Conservation (phyloP, 352 stramenopile species). For the Globisporangium heterothallicum region DNA sequence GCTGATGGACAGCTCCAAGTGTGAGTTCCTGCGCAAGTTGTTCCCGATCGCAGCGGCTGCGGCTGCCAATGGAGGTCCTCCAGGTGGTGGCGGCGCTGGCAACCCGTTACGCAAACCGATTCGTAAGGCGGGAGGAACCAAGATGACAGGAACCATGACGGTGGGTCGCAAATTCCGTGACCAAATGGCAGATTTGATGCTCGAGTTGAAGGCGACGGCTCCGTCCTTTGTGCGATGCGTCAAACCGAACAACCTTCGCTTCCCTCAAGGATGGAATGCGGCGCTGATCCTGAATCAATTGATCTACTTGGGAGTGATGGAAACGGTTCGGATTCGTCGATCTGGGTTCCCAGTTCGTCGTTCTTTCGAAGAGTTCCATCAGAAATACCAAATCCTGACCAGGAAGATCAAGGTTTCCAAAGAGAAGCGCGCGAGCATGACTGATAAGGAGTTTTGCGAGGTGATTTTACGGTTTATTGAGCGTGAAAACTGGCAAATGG, state of each 20-base stretch:
- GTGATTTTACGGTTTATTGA: constrained; percentile 75
- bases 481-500: constrained; percentile 84
- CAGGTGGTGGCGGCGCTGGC: constrained; percentile 17
- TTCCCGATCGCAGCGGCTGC: constrained; percentile 50
- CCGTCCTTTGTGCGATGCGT: constrained; percentile 91
- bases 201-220: constrained; percentile 71
- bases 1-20: constrained; percentile 82
- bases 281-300: constrained; percentile 85
- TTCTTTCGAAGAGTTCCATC: constrained; percentile 80
- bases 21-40: constrained; percentile 70
- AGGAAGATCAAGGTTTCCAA: constrained; percentile 52
- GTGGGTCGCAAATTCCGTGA: constrained; percentile 88
- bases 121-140: constrained; percentile 71
- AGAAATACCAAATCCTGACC: constrained; percentile 87
- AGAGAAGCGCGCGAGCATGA: constrained; percentile 43
- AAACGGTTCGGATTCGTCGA: constrained; percentile 86
- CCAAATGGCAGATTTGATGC: constrained; percentile 85
- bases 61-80: constrained; percentile 16
- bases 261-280: constrained; percentile 83
- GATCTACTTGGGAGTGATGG: constrained; percentile 88
- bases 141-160: constrained; percentile 88
- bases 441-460: constrained; percentile 78
- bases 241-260: constrained; percentile 90
- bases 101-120: constrained; percentile 64
- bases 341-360: constrained; percentile 84